Conservation (phyloP, 306 rosid genomes). For the Gynostemma pentaphyllum region DNA sequence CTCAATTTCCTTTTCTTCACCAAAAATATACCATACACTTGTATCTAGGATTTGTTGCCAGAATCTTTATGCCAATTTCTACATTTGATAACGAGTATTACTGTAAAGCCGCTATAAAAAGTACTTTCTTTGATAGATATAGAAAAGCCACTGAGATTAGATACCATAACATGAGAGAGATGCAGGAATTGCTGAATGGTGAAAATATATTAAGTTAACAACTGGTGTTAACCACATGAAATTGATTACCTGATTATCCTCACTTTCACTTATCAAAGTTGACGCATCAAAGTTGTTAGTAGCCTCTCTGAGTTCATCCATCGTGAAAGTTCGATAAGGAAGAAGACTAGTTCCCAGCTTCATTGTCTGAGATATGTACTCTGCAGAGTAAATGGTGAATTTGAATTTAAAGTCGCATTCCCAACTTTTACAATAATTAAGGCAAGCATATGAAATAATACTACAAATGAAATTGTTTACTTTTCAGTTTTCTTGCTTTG, state of each 20-base stretch:
- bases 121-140: neutral
- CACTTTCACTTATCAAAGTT: conserved; percentile 45
- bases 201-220: neutral
- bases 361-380: conserved; percentile 81
- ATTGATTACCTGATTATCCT: conserved; percentile 53
- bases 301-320: conserved; percentile 87
- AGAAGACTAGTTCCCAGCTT: conserved; percentile 81
- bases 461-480: neutral
- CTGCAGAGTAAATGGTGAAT: conserved; percentile 24
- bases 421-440: neutral
- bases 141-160: neutral
- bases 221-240: neutral
- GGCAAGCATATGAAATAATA: neutral
- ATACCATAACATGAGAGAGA: neutral
- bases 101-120: neutral
- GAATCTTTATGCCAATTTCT: neutral
- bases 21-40: neutral
- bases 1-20: neutral
- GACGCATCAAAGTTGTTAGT: conserved; percentile 68
- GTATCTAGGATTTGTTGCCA: neutral
- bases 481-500: neutral
- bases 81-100: neutral
- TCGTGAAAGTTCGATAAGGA: conserved; percentile 68
- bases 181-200: neutral
- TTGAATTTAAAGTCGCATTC: neutral